Percentiles rank a stretch among this genome's conserved stretches.
Evolutionary conservation across 1,284 basidiomycete genomes (phyloP).

Genomic region (Cutaneotrichosporon daszewskae): DNA sequence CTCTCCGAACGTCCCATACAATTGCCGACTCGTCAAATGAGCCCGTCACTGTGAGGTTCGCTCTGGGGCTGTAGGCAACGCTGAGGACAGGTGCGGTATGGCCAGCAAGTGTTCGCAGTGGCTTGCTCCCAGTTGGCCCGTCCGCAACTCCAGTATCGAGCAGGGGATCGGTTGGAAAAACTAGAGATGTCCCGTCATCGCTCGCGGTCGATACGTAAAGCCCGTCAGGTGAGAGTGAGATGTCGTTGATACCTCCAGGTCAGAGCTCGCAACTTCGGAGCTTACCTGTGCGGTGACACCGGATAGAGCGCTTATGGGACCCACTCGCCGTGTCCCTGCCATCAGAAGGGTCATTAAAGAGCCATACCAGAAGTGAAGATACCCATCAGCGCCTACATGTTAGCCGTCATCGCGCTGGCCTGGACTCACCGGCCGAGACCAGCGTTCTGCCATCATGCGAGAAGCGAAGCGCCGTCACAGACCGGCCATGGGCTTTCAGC

Average conservation of each 20-base stretch:
- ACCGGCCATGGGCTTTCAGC: conserved; percentile 47
- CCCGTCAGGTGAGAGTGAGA: conserved; percentile 77
- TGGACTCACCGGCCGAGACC: conserved; percentile 42
- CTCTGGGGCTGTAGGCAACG: conserved; percentile 80
- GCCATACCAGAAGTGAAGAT: conserved; percentile 40
- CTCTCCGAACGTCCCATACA: conserved; percentile 90
- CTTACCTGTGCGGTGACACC: conserved; percentile 33
- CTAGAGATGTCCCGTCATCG: conserved; percentile 56
- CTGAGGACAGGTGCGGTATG: conserved; percentile 95
- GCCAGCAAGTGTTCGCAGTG: conserved; percentile 57
- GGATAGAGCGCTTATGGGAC: conserved; percentile 23
- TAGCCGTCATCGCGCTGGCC: neutral
- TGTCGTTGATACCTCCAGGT: conserved; percentile 67
- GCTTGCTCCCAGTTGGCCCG: neutral
- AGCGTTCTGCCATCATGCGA: conserved; percentile 49
- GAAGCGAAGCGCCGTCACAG: conserved; percentile 49
- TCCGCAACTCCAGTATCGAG: neutral
- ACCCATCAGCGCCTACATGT: conserved; percentile 42
- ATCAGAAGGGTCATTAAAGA: neutral
- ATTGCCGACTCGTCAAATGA: conserved; percentile 92
- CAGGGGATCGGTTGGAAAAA: conserved; percentile 8
- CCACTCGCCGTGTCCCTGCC: conserved; percentile 31
- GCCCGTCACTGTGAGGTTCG: conserved; percentile 83
- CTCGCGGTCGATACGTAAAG: conserved; percentile 80
- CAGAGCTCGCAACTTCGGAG: neutral